phyloP scores from a whole-genome alignment of 2,329 filamentous ascomycete species.

The Pseudogymnoascus verrucosus region DNA sequence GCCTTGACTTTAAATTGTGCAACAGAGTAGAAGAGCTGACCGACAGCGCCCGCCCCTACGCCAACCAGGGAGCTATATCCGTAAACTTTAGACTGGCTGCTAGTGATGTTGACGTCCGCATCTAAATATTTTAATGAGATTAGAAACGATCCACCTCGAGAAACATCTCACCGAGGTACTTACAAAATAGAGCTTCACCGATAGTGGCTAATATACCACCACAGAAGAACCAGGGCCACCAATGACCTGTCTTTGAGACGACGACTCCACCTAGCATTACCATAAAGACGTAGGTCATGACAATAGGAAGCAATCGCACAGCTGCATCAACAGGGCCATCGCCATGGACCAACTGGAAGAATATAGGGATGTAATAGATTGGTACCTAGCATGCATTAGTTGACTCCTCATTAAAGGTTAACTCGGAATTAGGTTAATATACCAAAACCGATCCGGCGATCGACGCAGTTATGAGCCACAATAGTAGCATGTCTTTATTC shows the following conservation, averaged over 20 bases:
- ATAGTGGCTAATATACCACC: too few species aligned
- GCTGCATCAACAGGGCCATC: constrained; percentile 36
- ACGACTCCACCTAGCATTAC: too few species aligned
- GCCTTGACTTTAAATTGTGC: too few species aligned
- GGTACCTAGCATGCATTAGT: constrained; percentile 33
- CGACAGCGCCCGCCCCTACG: constrained; percentile 20
- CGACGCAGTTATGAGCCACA: constrained; percentile 36
- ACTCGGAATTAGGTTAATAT: too few species aligned
- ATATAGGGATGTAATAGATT: constrained; percentile 37
- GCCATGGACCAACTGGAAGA: constrained; percentile 40
- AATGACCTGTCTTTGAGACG: too few species aligned
- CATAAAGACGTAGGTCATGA: constrained; percentile 21
- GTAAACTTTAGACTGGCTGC: constrained; percentile 18
- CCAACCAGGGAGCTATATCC: constrained; percentile 30
- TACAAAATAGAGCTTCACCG: too few species aligned
- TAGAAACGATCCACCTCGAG: too few species aligned
- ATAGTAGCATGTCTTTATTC: neutral
- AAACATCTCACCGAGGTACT: too few species aligned
- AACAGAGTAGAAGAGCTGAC: too few species aligned
- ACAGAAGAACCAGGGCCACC: too few species aligned
- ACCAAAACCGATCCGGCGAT: constrained; percentile 29
- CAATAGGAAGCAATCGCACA: constrained; percentile 24
- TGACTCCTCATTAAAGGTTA: too few species aligned
- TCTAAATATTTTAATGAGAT: too few species aligned
- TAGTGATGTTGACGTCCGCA: constrained; percentile 11